Evolutionary conservation across 2,329 filamentous ascomycete species (phyloP), one percentile per base, ranked within the genome.

Genomic region (Arthrocladium fulminans): DNA sequence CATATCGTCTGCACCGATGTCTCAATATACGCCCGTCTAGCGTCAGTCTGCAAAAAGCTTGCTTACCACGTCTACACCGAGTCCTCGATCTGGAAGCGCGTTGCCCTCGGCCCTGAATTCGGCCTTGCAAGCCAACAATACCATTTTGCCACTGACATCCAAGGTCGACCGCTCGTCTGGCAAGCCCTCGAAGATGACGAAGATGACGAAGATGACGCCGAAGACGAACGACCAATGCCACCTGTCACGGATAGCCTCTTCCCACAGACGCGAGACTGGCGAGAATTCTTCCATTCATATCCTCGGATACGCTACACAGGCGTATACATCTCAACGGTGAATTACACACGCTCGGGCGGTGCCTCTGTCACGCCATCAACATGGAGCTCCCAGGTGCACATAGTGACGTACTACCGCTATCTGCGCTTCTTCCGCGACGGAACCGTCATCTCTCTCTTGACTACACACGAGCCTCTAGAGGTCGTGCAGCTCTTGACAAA

Each of bases 351-450:
- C 20, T 73, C 87, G 0, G 92, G 92, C 25, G 84, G 84, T 51
- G 75, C 82, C 9, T 82, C 80, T 2, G 75, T 78, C 17, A 83
- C 81, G 54, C 81, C 81, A 47, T 69, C 84, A 15, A 83, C 85
- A 1, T 95, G 89, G 87, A 73, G 72, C 59, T 83, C 78, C 20
- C 89, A 89, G 7, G 84, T 97, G 29, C 88, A 94, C 63, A 94
- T 97, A 50, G 88, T 98, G 42, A 98, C 92, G 0, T 98, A 97
- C 69, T 98, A 94, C 70, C 87, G 92, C 50, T 98, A 97, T 67
- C 77, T 98, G 2, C 86, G 92, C 46, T 92, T 98, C 71, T 92
- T 92, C 70, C 85, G 88, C 20, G 87, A 97, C 65, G 92, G 92
- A 23, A 84, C 84, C 1, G 80, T 77, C 54, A 81, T 97, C 51